Evolutionary conservation across 1,284 basidiomycete genomes (phyloP), one percentile per base, ranked within the genome.

Genomic region (Leucoagaricus sp.): DNA sequence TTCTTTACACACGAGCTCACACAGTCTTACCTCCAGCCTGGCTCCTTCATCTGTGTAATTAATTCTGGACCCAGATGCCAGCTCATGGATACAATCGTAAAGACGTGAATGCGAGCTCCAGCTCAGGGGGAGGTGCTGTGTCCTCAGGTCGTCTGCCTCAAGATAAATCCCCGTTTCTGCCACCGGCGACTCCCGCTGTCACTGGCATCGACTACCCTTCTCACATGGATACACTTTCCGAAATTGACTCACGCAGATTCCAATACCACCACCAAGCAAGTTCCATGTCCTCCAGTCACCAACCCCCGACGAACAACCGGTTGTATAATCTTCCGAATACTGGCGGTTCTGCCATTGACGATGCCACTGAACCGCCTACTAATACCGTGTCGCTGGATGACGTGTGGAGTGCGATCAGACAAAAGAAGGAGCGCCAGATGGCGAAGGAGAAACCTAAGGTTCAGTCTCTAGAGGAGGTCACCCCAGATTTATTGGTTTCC

Each of bases 391-490:
- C 81, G 9, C 69, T 87, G 56, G 79, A 86, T 62, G 71, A 80
- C 33, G 67, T 88, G n/a, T 88, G 86, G 86, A 79, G 74, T 57
- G 75, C 78, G 53, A 77, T 89, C 55, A 78, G 84, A 45, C 77
- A 80, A 67, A 75, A 79, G 68, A 89, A 88, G 69, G 81, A 81
- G 57, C 77, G 74, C 59, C 78, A 78, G 62, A 83, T 88, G 75
- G 84, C 82, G 44, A 82, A 81, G 60, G 78, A 84, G 63, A 80
- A 81, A 57, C 78, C 82, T 41, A 89, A 89, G 67, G 83, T 88
- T 44, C 80, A 83, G 66, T 88, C 85, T 26, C 73, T 88, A 21
- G 85, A 83, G 63, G 71, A 77, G 44, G 64, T 72, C 13, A 66
- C 63, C 42, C 65, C 69, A 51, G 67, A 72, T 49, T 59, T 74